Conservation (phyloP, 768 basidiomycete genomes). For the Lactarius trivialis region DNA sequence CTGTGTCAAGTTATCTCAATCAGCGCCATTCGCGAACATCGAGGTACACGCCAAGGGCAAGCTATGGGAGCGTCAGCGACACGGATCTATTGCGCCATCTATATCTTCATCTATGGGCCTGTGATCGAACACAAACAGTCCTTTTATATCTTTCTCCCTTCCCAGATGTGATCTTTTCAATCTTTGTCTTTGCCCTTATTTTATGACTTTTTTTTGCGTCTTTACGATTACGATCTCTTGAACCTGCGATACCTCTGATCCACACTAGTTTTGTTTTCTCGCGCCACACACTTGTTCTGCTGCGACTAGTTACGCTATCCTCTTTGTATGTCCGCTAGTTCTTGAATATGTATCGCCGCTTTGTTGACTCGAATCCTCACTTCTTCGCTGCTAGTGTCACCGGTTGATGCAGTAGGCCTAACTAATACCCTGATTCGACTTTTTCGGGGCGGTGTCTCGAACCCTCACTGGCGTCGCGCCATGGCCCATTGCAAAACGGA, state of each 20-base stretch:
- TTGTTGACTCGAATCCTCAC: neutral
- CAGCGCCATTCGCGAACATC: constrained; percentile 76
- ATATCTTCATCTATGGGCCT: constrained; percentile 39
- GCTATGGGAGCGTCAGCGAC: constrained; percentile 71
- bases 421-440: neutral
- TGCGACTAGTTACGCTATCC: constrained; percentile 10
- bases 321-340: constrained; percentile 4
- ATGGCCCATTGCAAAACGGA: neutral
- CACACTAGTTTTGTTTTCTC: constrained; percentile 13
- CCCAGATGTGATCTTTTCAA: constrained; percentile 1
- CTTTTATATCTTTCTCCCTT: neutral
- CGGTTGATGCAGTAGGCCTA: constrained; percentile 18
- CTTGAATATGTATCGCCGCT: constrained; percentile 3
- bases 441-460: neutral
- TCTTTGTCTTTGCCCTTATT: constrained; percentile 1
- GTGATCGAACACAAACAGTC: constrained; percentile 19
- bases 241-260: constrained; percentile 15
- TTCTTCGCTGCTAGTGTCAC: constrained; percentile 28
- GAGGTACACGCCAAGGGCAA: constrained; percentile 73
- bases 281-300: neutral
- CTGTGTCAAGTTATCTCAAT: constrained; percentile 76
- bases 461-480: neutral
- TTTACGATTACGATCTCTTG: neutral
- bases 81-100: constrained; percentile 41
- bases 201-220: neutral